These are phyloP conservation scores for Rhodotorula sp. DNA, from an alignment of 1,284 basidiomycete species.

Conservation along the genomic window DNA sequence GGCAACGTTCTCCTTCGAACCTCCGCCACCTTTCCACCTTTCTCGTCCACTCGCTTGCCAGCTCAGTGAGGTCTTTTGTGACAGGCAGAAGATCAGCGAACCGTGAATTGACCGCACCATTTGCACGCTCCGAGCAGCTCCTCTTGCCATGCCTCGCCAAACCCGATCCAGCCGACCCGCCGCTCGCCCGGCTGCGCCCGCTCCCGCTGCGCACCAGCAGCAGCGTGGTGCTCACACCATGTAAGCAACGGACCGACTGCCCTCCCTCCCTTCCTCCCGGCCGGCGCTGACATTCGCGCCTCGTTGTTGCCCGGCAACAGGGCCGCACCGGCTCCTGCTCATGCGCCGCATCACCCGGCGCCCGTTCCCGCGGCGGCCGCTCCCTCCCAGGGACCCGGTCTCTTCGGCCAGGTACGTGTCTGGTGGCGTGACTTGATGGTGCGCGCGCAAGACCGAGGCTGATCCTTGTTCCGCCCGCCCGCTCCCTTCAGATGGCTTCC, in stretches of 20 bases:
- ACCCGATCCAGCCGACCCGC: constrained; percentile 32
- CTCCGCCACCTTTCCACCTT: too few relatives aligned
- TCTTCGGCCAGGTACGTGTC: constrained; percentile 28
- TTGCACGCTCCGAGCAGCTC: not conserved
- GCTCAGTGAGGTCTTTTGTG: too few relatives aligned
- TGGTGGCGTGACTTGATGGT: not conserved
- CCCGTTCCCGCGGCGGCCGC: constrained; percentile 21
- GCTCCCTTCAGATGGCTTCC: constrained; percentile 52
- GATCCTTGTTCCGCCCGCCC: not conserved
- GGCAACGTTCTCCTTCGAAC: too few relatives aligned
- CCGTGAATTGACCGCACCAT: too few relatives aligned
- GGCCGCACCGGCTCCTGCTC: constrained; percentile 32
- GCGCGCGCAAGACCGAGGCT: not conserved
- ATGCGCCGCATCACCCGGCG: constrained; percentile 21
- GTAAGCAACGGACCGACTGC: constrained; percentile 7
- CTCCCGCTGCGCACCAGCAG: constrained; percentile 14
- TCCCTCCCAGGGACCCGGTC: constrained; percentile 19
- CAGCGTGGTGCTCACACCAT: constrained; percentile 28
- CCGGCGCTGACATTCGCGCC: not conserved
- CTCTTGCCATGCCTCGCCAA: constrained; percentile 28
- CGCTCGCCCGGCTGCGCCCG: constrained; percentile 19
- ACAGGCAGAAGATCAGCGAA: too few relatives aligned
- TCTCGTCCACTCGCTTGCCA: too few relatives aligned
- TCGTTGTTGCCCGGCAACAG: not conserved
- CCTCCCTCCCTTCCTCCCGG: not conserved